phyloP scores from a whole-genome alignment of 163 green algal genomes.

The Scenedesmus sp. region DNA sequence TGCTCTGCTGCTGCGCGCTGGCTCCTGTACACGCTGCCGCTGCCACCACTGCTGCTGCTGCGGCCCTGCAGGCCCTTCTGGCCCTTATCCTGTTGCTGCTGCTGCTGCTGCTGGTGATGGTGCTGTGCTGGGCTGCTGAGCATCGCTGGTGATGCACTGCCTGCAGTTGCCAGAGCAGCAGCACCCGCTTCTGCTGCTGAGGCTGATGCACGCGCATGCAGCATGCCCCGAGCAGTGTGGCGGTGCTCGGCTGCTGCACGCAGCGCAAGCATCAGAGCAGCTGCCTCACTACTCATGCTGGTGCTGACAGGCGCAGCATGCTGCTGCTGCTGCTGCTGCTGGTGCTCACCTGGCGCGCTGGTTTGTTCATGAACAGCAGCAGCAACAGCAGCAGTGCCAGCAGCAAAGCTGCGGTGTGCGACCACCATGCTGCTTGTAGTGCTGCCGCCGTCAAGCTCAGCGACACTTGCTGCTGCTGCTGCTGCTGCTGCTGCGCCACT shows the following conservation, averaged over 20 bases:
- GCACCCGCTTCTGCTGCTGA: slow-evolving; percentile 13
- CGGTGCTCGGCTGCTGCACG: slow-evolving; percentile 22
- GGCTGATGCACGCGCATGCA: slow-evolving; percentile 17
- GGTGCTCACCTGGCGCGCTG: background rate
- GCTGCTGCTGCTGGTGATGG: background rate
- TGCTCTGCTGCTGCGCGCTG: slow-evolving; percentile 11
- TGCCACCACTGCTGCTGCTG: background rate
- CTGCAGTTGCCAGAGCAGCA: background rate
- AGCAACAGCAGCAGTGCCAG: background rate
- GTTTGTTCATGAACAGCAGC: background rate
- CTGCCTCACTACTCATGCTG: slow-evolving; percentile 47
- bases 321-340: background rate
- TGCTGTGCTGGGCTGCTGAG: background rate
- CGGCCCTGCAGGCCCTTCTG: background rate
- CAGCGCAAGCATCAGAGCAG: slow-evolving; percentile 38
- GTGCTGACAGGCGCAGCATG: background rate
- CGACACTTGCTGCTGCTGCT: background rate
- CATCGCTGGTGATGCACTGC: slow-evolving; percentile 21
- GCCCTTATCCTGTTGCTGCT: background rate
- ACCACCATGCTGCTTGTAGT: background rate
- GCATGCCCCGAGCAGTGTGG: background rate
- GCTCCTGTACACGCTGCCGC: slow-evolving; percentile 21
- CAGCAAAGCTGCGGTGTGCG: background rate
- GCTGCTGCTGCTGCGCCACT: background rate
- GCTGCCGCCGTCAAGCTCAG: background rate